phyloP scores from a whole-genome alignment of 257 asterid genomes.

The Cordia subcordata region DNA sequence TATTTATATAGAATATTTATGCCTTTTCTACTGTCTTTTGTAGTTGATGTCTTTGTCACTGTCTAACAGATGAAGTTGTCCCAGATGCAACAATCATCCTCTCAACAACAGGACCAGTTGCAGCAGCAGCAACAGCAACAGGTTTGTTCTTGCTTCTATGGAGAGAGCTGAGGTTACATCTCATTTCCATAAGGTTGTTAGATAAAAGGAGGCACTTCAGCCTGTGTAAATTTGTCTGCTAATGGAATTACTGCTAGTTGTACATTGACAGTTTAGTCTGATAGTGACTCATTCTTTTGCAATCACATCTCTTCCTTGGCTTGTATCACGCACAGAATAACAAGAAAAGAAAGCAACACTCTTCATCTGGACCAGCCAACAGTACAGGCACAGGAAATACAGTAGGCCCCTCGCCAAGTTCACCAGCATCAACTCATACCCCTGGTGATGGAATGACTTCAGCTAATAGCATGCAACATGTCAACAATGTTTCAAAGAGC shows the following conservation, averaged over 20 bases:
- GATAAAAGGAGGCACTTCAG: too few species aligned
- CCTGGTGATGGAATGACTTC: constrained; percentile 89
- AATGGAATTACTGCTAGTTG: too few species aligned
- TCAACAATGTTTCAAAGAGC: constrained; percentile 62
- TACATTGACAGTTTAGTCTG: too few species aligned
- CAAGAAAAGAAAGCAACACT: constrained; percentile 85
- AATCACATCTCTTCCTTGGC: constrained; percentile 1
- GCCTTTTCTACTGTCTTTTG: neutral
- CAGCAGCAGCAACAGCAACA: constrained; percentile 44
- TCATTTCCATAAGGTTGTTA: too few species aligned
- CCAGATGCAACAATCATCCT: constrained; percentile 51
- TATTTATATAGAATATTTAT: too few species aligned
- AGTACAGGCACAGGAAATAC: constrained; percentile 49
- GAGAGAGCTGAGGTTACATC: neutral
- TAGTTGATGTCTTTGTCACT: neutral
- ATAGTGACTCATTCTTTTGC: neutral
- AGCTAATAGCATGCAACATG: constrained; percentile 80
- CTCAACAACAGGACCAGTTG: constrained; percentile 52
- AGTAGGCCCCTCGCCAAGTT: constrained; percentile 40
- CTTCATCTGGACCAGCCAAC: constrained; percentile 84
- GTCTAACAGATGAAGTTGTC: constrained; percentile 43
- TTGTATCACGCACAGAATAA: constrained; percentile 42
- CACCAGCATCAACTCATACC: constrained; percentile 93
- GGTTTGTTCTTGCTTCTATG: constrained; percentile 27
- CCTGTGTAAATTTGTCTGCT: too few species aligned